Conservation (phyloP, 2,329 filamentous ascomycete species). For the Cladosporium sp. region DNA sequence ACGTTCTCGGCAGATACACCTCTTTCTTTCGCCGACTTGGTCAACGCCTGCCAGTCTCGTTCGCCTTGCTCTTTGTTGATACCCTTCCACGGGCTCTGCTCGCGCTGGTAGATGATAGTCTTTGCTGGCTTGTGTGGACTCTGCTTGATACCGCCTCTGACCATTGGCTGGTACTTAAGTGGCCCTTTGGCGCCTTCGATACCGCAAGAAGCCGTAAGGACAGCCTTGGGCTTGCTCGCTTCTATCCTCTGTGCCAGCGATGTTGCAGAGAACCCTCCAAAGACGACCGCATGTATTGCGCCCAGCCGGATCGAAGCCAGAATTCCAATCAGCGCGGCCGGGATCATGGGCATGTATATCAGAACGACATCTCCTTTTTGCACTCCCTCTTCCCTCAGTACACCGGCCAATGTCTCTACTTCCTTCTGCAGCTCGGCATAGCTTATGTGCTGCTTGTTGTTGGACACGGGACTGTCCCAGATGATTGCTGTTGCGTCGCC, state of each 20-base stretch:
- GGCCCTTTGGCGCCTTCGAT: slow-evolving; percentile 84
- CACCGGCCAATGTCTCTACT: slow-evolving; percentile 78
- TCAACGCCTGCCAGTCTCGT: slow-evolving; percentile 75
- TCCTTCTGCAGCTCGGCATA: slow-evolving; percentile 76
- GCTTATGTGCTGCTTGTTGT: slow-evolving; percentile 68
- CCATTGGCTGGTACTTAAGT: slow-evolving; percentile 72
- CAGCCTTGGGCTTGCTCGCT: slow-evolving; percentile 69
- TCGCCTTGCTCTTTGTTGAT: slow-evolving; percentile 68
- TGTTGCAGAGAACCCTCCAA: slow-evolving; percentile 82
- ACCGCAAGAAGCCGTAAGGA: slow-evolving; percentile 88
- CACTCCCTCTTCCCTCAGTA: slow-evolving; percentile 78
- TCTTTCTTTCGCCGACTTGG: slow-evolving; percentile 67
- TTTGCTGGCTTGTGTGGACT: slow-evolving; percentile 70
- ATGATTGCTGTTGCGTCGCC: slow-evolving; percentile 74
- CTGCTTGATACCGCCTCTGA: slow-evolving; percentile 69
- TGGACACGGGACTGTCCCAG: slow-evolving; percentile 85
- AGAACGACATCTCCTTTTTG: slow-evolving; percentile 82
- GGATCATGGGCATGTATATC: slow-evolving; percentile 97
- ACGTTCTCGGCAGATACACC: slow-evolving; percentile 72
- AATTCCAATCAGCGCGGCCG: slow-evolving; percentile 81
- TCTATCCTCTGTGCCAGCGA: slow-evolving; percentile 88
- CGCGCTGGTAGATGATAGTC: slow-evolving; percentile 80
- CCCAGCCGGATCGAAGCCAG: slow-evolving; percentile 79
- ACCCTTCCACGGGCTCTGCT: slow-evolving; percentile 71
- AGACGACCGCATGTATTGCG: slow-evolving; percentile 87